Base-by-base conservation (phyloP, 441 rosid species). In the Eugenia klotzschiana region DNA sequence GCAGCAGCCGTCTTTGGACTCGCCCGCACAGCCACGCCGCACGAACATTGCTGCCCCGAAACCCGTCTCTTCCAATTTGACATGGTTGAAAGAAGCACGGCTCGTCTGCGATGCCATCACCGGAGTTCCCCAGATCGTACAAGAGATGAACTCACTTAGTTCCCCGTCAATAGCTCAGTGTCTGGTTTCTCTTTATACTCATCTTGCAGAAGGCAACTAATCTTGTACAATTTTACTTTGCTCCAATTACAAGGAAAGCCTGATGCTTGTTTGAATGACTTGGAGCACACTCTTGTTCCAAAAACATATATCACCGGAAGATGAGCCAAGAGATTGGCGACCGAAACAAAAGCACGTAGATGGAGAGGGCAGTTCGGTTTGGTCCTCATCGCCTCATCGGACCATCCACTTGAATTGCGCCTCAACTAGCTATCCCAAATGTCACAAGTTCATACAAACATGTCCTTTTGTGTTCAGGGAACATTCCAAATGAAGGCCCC, bases 31-130 rank as follows among this genome's bases (percentile, higher is more conserved):
- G 81, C 86, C 91, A 16, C 87, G 82, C 26, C 88, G 87, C 50
- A 86, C 33, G 27, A 84, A 57, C 94, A 92, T 91, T 43, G 93
- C 82, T 0, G 98, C 94, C 20, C 99, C 98, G 0, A 88, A 88
- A 86, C 92, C 95, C 84, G 88, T 92, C 41, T 95, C 97, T 40
- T 90, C 90, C 83, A 95, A 73, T 79, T 87, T 85, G 64, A 92
- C 89, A n/a, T 88, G 83, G 25, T 88, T 74, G 20, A 84, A 84
- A 3, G 77, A 84, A 40, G 83, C 88, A 1, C 82, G 37, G 83
- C 88, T 69, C 23, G 79, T 69, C 80, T 56, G 41, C 1, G 60
- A 2, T 23, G 46, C 37, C 82, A 79, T 56, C 58, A 27, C 52
- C 8, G 43, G 56, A 29, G 40, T 54, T 49, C 82, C 84, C 90